phyloP scores from a whole-genome alignment of 768 basidiomycete genomes.

The Bullera alba region DNA sequence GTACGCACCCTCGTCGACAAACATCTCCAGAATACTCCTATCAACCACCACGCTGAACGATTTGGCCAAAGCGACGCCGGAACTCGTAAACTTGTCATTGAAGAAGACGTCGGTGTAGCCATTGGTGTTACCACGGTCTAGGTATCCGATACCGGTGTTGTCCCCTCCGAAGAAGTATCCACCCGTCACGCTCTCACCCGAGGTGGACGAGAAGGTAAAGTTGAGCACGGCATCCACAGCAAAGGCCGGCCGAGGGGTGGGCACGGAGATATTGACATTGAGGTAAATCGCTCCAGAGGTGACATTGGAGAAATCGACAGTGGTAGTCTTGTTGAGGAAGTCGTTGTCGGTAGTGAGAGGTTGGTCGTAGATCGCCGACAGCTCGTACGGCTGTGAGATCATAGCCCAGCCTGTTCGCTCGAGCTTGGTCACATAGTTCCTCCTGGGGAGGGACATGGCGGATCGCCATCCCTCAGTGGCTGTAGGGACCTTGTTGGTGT shows the following conservation, averaged over 20 bases:
- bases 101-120: slow-evolving; percentile 28
- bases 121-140: slow-evolving; percentile 20
- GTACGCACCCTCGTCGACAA: slow-evolving; percentile 19
- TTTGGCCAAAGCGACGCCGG: slow-evolving; percentile 16
- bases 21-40: slow-evolving; percentile 21
- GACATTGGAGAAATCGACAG: slow-evolving; percentile 9
- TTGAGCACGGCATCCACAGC: slow-evolving; percentile 8
- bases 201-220: slow-evolving; percentile 19
- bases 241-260: slow-evolving; percentile 2
- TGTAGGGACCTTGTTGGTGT: slow-evolving; percentile 29
- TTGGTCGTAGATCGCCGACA: slow-evolving; percentile 6
- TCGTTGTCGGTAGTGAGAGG: slow-evolving; percentile 1
- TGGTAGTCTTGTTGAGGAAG: slow-evolving; percentile 12
- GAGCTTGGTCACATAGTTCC: slow-evolving; percentile 17
- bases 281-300: slow-evolving; percentile 27
- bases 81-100: slow-evolving; percentile 24
- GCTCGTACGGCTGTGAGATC: slow-evolving; percentile 21
- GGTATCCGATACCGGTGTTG: slow-evolving; percentile 7
- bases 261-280: slow-evolving; percentile 21
- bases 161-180: slow-evolving; percentile 22
- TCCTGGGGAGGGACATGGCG: slow-evolving; percentile 28
- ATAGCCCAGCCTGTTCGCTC: slow-evolving; percentile 14
- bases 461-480: slow-evolving; percentile 28
- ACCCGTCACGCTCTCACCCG: slow-evolving; percentile 9
- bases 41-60: slow-evolving; percentile 53